phyloP scores from a whole-genome alignment of 139 green algal genomes.

The Asterochloris erici region DNA sequence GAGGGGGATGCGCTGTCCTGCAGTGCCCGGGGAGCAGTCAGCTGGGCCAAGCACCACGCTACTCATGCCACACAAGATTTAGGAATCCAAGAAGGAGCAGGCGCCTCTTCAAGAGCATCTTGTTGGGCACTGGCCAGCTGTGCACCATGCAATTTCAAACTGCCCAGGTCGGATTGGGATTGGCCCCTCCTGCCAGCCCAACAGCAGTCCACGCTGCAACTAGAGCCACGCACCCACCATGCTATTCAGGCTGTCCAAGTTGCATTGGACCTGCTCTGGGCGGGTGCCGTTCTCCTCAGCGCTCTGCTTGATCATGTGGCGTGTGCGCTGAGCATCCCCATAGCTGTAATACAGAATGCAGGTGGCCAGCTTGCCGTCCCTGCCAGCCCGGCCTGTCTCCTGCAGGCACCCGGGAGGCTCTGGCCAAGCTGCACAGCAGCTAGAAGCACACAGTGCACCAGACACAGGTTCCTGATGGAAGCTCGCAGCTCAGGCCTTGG shows the following conservation, averaged over 20 bases:
- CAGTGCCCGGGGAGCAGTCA: too few relatives aligned
- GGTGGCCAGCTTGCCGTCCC: conserved; percentile 63
- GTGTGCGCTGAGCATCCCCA: conserved; percentile 52
- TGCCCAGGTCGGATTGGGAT: too few relatives aligned
- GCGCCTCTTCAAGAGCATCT: neutral
- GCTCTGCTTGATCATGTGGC: conserved; percentile 67
- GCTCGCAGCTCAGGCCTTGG: too few relatives aligned
- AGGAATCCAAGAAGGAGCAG: too few relatives aligned
- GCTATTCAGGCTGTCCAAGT: conserved; percentile 74
- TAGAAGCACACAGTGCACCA: too few relatives aligned
- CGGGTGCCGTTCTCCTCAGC: conserved; percentile 57
- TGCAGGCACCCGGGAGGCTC: conserved; percentile 24
- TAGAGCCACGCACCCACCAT: conserved; percentile 53
- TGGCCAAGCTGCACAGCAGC: neutral
- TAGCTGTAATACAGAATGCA: conserved; percentile 83
- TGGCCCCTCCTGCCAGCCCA: too few relatives aligned
- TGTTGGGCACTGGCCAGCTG: neutral
- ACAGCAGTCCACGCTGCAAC: too few relatives aligned
- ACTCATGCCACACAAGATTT: too few relatives aligned
- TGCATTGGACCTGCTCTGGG: conserved; percentile 48
- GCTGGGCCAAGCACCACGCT: too few relatives aligned
- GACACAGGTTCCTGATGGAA: too few relatives aligned
- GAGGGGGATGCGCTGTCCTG: too few relatives aligned
- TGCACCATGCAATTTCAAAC: too few relatives aligned
- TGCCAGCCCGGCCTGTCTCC: conserved; percentile 79